Base-by-base conservation (phyloP, 2,329 filamentous ascomycete genomes). In the Tolypocladium guangdongense region DNA sequence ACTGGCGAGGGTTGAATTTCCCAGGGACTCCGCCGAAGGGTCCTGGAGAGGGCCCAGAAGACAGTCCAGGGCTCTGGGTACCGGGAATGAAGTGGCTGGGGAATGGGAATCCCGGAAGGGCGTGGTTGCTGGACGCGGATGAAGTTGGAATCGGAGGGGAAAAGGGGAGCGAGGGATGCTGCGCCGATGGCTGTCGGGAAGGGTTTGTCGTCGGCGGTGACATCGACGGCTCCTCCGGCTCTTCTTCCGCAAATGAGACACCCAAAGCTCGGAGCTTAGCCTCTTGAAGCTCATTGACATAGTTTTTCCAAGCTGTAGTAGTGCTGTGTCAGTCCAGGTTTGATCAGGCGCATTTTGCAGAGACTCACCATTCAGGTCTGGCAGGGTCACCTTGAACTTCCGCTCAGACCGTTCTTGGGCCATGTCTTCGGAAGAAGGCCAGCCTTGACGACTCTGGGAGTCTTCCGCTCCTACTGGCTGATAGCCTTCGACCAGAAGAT, bases 181-280 rank as follows among this genome's bases (percentile, higher is more conserved):
- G 84, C 46, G 81, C 83, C 10, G 89, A 90, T 24, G 83, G 75
- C 62, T 87, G 86, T 54, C 86, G 76, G 62, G 83, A 86, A 59
- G 85, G 74, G 50, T 78, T 74, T 11, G 80, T 77, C 4, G 75
- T 75, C n/a, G 74, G 81, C 11, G 85, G 84, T 16, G 90, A 92
- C 59, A 86, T 77, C 4, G 83, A 82, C 43, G 77, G 72, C 4
- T 79, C 73, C 56, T 80, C 72, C 12, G 83, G 81, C 51, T 93
- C 88, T 7, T 90, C 86, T 49, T 86, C 83, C 37, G 84, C 88
- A 56, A 88, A 78, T 20, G 83, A 90, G 14, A 97, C 93, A 58
- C 93, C 93, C 53, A 99, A 78, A 50, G 92, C 91, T 56, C 90
- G 84, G 51, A 99, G 77, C 71, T 96, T 99, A 56, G 92, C 90